Percentiles rank a stretch among this genome's conserved stretches.
Conservation (phyloP, 2,329 filamentous ascomycete species). For the Scytalidium sp. region DNA sequence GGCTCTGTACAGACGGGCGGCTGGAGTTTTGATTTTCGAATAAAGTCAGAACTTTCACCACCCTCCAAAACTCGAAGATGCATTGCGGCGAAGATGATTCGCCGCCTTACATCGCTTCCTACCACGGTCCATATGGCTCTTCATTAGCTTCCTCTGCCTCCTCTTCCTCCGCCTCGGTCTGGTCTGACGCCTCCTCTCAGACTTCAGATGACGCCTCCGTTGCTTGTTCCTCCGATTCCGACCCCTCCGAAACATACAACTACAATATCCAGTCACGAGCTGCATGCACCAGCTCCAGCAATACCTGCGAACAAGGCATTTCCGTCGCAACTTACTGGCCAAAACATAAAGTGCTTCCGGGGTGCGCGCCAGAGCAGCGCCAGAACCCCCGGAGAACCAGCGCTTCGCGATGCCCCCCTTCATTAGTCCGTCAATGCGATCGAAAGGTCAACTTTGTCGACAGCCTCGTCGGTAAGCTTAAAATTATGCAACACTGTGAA, state of each 20-base stretch:
- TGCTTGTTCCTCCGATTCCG: constrained; percentile 50
- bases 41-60: constrained; percentile 18
- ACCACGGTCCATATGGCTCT: constrained; percentile 36
- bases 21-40: constrained; percentile 49
- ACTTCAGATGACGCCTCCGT: constrained; percentile 65
- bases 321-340: constrained; percentile 27
- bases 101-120: constrained; percentile 47
- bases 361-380: constrained; percentile 55
- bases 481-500: constrained; percentile 27
- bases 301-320: constrained; percentile 26
- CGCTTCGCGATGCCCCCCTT: constrained; percentile 62
- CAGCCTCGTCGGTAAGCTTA: constrained; percentile 89
- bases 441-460: constrained; percentile 95
- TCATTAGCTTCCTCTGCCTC: constrained; percentile 7
- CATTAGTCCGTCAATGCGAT: constrained; percentile 81
- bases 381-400: constrained; percentile 61
- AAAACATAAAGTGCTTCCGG: constrained; percentile 28
- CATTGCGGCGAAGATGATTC: constrained; percentile 50
- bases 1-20: constrained; percentile 53
- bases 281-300: constrained; percentile 27
- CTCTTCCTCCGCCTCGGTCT: constrained; percentile 53
- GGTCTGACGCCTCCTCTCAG: constrained; percentile 71
- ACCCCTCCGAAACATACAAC: constrained; percentile 44
- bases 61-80: constrained; percentile 50
- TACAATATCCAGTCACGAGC: constrained; percentile 28